Percentiles rank a stretch among this genome's conserved stretches.
phyloP scores from a whole-genome alignment of 345 rosid genomes.

The Populus euphratica region DNA sequence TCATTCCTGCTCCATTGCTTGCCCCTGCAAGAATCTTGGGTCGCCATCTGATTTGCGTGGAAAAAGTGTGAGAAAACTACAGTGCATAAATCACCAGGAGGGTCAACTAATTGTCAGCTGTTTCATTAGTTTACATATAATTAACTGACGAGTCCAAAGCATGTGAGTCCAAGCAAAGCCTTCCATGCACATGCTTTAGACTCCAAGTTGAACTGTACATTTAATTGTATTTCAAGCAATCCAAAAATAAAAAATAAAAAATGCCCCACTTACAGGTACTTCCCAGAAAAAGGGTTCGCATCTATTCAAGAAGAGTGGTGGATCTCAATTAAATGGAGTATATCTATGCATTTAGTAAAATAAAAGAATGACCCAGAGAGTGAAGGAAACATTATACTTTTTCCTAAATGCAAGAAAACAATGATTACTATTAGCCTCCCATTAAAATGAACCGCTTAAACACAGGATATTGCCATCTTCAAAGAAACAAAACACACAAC shows the following conservation, averaged over 20 bases:
- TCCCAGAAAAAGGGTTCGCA: not conserved
- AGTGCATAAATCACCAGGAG: not conserved
- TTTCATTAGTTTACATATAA: not conserved
- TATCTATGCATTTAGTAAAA: not conserved
- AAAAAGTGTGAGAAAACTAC: not conserved
- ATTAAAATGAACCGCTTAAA: no score
- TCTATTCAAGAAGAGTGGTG: not conserved
- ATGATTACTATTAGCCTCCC: not conserved
- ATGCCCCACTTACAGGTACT: not conserved
- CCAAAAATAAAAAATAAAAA: not conserved
- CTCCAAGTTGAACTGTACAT: not conserved
- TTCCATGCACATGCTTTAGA: not conserved
- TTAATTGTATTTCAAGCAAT: not conserved
- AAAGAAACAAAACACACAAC: not conserved
- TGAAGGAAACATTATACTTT: not conserved
- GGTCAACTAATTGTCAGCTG: not conserved
- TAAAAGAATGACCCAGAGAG: not conserved
- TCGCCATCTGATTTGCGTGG: slow-evolving; percentile 4
- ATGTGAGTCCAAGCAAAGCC: not conserved
- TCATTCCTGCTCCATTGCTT: slow-evolving; percentile 14
- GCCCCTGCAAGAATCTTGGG: slow-evolving; percentile 12
- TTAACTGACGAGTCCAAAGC: not conserved
- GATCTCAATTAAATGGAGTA: not conserved
- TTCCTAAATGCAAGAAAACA: not conserved
- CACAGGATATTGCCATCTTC: not conserved